Base-by-base conservation (phyloP, 129 eudicot genomes). In the Smallanthus sonchifolius region DNA sequence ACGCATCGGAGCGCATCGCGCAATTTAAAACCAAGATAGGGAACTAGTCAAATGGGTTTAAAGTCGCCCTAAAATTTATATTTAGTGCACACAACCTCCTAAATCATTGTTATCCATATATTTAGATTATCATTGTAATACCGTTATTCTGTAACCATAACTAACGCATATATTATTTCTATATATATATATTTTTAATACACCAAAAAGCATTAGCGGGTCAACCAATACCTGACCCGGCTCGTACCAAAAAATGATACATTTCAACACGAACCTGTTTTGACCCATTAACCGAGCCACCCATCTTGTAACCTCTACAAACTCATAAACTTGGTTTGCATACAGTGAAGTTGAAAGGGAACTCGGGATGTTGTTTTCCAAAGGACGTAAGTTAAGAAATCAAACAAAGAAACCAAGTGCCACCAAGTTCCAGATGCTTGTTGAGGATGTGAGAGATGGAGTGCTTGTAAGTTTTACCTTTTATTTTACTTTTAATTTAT, bases 381-480 rank as follows among this genome's bases (percentile, higher is more conserved):
- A 91, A 86, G 90, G 88, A 20, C 84, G 67, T 2, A 91, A 88
- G 74, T 67, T 81, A 79, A 81, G 81, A 77, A 91, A 84, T 77
- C 88, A 78, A 67, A 80, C 87, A 19, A 91, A 88, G 79, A 85
- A 88, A 82, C 64, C 97, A 62, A 75, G 80, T n/a, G 68, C 79
- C 80, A 76, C 64, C 61, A 85, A 85, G 82, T 94, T 94, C 86
- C 93, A 88, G 55, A 90, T 94, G 94, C 89, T 88, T 77, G 97
- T 95, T 48, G 99, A 95, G 84, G 99, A 95, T 81, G 86, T 95
- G 48, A 86, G 87, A 75, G 99, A 95, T 63, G 99, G 99, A 51
- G 90, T 95, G 35, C 97, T 95, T 71, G 97, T 95, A 84, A 95
- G 97, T 80, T 62, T 0, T 73, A 24, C 14, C 1, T 2, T 62